Conservation (phyloP, 345 rosid genomes). For the Dimocarpus longan region DNA sequence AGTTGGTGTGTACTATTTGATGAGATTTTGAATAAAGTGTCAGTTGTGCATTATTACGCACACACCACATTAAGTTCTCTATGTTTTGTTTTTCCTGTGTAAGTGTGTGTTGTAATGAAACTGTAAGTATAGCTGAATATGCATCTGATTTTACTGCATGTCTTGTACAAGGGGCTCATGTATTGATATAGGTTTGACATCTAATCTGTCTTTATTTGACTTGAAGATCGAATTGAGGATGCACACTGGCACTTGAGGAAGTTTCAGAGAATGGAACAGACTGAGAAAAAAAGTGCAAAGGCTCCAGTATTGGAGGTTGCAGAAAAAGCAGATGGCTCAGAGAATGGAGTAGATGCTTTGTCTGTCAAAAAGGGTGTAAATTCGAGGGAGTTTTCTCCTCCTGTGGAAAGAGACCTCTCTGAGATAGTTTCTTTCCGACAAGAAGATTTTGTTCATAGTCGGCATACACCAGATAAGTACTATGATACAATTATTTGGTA, state of each 20-base stretch:
- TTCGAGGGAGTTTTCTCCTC: constrained; percentile 17
- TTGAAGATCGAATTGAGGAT: constrained; percentile 66
- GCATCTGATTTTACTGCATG: neutral
- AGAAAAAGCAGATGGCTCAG: constrained; percentile 31
- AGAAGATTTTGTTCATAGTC: constrained; percentile 74
- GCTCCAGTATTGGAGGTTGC: constrained; percentile 27
- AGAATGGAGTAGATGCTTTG: constrained; percentile 22
- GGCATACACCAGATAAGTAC: constrained; percentile 33
- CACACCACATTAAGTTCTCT: too few species aligned
- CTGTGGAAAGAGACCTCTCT: constrained; percentile 45
- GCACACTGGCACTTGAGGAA: constrained; percentile 81
- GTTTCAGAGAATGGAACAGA: constrained; percentile 39
- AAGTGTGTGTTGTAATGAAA: neutral
- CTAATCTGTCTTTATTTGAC: constrained; percentile 15
- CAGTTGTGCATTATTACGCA: too few species aligned
- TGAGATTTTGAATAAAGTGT: neutral
- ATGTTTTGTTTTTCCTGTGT: neutral
- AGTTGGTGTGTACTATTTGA: neutral
- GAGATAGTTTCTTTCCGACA: constrained; percentile 65
- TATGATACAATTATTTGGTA: constrained; percentile 91
- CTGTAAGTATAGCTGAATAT: neutral
- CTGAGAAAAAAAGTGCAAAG: constrained; percentile 32
- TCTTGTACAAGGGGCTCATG: neutral
- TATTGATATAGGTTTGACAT: neutral
- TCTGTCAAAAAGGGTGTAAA: constrained; percentile 32